Evolutionary conservation across 2,329 filamentous ascomycete species (phyloP), one percentile per base, ranked within the genome.

Genomic region (Polytolypa hystricis): DNA sequence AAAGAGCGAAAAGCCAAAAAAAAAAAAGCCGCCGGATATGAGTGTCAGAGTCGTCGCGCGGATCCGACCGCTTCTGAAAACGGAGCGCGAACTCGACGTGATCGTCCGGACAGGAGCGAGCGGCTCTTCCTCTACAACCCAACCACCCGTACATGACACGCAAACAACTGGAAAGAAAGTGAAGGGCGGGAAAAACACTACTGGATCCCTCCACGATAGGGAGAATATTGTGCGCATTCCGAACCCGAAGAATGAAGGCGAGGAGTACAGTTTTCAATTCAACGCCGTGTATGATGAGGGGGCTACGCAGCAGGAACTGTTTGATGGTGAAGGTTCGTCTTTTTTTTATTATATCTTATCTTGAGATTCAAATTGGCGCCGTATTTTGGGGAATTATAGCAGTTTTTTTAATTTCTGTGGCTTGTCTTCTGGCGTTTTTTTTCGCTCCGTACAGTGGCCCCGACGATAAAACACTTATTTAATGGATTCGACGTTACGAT

Each of bases 251-350:
- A 95, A 95, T 53, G 83, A 84, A 46, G 69, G 73, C 15, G 89
- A 96, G 61, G 82, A 87, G 53, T 96, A 87, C 62, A 86, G 82
- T 37, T 98, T 96, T 58, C 77, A 87, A 35, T 96, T 96, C 70
- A 93, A 91, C 67, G 76, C 82, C 48, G 89, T 96, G 38, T 96
- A 94, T 60, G 84, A 84, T 53, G 75, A 80, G 50, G 61, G 72
- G 23, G 80, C 83, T 11, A 77, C 83, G 6, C 89, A 98, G 58
- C 84, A 94, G 60, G 74, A 83, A 45, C 64, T 98, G 39, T 98
- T 93, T 57, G 83, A 87, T 45, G 75, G 80, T 25, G 89, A 96
- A 74, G 84, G 85, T 86, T 69, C 50, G 69, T 58, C 37, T 39
- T 32, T 20, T 15, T 21, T 25, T 19, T 40, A 29, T 28, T 35